A percentile compares a stretch with the other conserved stretches of the same genome.
Evolutionary conservation across 495 filamentous ascomycete species (phyloP).

Genomic region (Penicillium roqueforti): DNA sequence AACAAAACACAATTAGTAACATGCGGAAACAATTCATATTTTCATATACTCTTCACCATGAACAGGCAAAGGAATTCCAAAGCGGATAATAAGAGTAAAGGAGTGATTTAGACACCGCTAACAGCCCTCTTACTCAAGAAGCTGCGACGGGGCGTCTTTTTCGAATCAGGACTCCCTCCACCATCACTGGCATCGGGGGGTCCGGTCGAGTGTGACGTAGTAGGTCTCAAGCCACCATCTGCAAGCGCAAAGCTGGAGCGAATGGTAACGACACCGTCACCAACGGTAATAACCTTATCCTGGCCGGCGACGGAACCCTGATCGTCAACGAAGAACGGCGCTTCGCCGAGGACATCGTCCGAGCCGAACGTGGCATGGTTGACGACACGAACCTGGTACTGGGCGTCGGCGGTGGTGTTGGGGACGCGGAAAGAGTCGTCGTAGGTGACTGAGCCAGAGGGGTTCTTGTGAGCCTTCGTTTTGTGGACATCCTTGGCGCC

Average conservation of each 20-base stretch:
- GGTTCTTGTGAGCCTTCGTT: slow-evolving; percentile 70
- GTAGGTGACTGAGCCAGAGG: slow-evolving; percentile 54
- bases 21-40: slow-evolving; percentile 4
- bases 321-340: slow-evolving; percentile 85
- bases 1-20: not conserved
- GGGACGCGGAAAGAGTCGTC: slow-evolving; percentile 74
- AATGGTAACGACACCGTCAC: slow-evolving; percentile 61
- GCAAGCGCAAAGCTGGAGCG: slow-evolving; percentile 57
- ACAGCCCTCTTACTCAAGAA: slow-evolving; percentile 56
- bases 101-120: slow-evolving; percentile 35
- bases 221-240: slow-evolving; percentile 31
- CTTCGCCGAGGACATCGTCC: slow-evolving; percentile 78
- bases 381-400: slow-evolving; percentile 81
- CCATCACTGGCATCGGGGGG: slow-evolving; percentile 30
- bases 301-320: slow-evolving; percentile 56
- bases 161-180: slow-evolving; percentile 53
- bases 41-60: slow-evolving; percentile 14
- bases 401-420: slow-evolving; percentile 70
- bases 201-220: slow-evolving; percentile 37
- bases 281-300: slow-evolving; percentile 70
- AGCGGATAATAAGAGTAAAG: slow-evolving; percentile 4
- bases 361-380: slow-evolving; percentile 77
- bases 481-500: slow-evolving; percentile 76
- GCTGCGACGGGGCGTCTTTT: slow-evolving; percentile 43
- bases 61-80: not conserved